Conservation (phyloP, 805 yeast species). For the Hanseniaspora jakobsenii region DNA sequence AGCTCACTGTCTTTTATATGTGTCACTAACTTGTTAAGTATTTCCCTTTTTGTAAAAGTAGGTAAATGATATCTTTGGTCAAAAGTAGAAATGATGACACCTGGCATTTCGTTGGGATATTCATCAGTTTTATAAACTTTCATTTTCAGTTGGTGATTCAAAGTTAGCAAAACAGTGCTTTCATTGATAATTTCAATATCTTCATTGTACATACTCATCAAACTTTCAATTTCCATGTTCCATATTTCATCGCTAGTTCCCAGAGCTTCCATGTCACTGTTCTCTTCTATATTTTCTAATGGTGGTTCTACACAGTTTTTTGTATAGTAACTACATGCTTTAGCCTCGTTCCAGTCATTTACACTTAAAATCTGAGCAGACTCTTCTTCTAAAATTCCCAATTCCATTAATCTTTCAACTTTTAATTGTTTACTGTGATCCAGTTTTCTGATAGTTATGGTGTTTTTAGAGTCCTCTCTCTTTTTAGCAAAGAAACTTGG, state of each 20-base stretch:
- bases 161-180: conserved; percentile 24
- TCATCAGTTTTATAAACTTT: conserved; percentile 35
- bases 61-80: conserved; percentile 44
- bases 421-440: conserved; percentile 40
- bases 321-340: conserved; percentile 42
- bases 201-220: conserved; percentile 46
- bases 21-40: conserved; percentile 36
- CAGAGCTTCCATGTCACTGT: conserved; percentile 15
- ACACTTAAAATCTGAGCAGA: conserved; percentile 38
- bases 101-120: conserved; percentile 63
- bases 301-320: conserved; percentile 21
- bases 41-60: conserved; percentile 53
- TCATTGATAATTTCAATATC: conserved; percentile 30
- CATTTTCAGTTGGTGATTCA: conserved; percentile 24
- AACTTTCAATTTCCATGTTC: conserved; percentile 64
- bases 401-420: conserved; percentile 44
- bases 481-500: conserved; percentile 54
- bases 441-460: conserved; percentile 35
- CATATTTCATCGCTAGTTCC: conserved; percentile 37
- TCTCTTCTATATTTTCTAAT: conserved; percentile 18
- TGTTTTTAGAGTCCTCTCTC: conserved; percentile 45
- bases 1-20: conserved; percentile 34
- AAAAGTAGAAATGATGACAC: conserved; percentile 43
- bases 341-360: conserved; percentile 35
- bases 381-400: conserved; percentile 62